Evolutionary conservation across 2,329 filamentous ascomycete genomes (phyloP), one percentile per base, ranked within the genome.

Genomic region (Claviceps paspali): DNA sequence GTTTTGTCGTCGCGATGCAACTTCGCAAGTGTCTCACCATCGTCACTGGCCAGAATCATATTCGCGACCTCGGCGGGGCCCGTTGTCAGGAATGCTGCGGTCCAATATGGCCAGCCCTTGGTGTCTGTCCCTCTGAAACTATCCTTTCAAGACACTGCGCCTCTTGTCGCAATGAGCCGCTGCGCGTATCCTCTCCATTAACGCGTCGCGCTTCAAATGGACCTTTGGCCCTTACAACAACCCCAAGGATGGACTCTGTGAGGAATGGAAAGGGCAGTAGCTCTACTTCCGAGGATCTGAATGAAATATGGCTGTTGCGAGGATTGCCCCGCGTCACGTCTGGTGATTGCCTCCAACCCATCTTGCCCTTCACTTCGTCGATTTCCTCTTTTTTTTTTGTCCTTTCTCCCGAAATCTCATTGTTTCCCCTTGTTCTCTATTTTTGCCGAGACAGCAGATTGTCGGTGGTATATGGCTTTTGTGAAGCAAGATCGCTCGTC

Each of bases 211-310:
- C 15, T 7, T 12, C 34, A 30, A 14, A 21, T n/a, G 30, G 21
- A 34, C 14, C 21, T 15, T 17, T 12, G 14, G 29, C 36, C 33
- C 39, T 23, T 19, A 41, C 40, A 41, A 40, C 48, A 43, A 45
- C 41, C 38, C 35, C 33, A 46, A 46, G 49, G 40, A 42, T 40
- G 40, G 35, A 31, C 31, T 42, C 33, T 51, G 36, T 38, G 21
- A 52, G 57, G 57, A 60, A 60, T 60, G 57, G 56, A 60, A 56
- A 57, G 55, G 47, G 48, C 27, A 40, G 40, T 55, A 56, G 54
- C 39, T 39, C 33, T 43, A 30, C 41, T 42, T 39, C 41, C 36
- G 42, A 52, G 54, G 57, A 52, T 52, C 54, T 42, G n/a, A n/a
- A n/a, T 49, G 48, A 51, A 49, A 41, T n/a, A 43, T 40, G 34